Evolutionary conservation across 495 filamentous ascomycete genomes (phyloP).

Genomic region (Podospora anserina): DNA sequence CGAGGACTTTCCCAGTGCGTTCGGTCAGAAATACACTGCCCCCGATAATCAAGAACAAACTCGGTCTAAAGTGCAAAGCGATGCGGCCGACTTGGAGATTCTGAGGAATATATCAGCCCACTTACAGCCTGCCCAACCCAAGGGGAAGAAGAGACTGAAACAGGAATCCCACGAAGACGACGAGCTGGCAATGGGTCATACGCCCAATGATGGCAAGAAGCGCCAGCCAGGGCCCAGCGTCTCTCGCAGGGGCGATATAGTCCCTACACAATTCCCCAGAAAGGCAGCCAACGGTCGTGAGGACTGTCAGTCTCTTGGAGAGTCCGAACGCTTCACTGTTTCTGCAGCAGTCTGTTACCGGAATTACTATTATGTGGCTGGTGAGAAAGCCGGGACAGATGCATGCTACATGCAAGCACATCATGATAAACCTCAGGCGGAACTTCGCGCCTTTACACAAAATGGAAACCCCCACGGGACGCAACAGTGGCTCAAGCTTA

Average conservation of each 20-base stretch:
- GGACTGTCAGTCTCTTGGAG: not conserved
- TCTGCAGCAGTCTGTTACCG: not conserved
- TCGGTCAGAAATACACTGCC: not conserved
- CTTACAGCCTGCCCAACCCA: not conserved
- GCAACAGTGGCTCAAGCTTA: constrained; percentile 27
- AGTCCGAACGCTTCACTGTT: not conserved
- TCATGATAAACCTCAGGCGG: not conserved
- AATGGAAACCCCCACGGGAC: constrained; percentile 10
- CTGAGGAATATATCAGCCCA: not conserved
- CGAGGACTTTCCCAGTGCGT: not conserved
- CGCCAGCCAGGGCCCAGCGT: constrained; percentile 14
- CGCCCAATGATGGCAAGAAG: not conserved
- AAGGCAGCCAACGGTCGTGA: not conserved
- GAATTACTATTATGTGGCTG: not conserved
- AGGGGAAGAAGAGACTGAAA: constrained; percentile 14
- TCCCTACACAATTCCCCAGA: constrained; percentile 10
- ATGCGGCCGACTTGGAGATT: constrained; percentile 22
- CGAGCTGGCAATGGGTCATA: constrained; percentile 7
- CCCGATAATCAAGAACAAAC: not conserved
- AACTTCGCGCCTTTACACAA: constrained; percentile 20
- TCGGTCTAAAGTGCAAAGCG: not conserved
- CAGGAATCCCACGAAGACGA: constrained; percentile 1
- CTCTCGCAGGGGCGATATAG: constrained; percentile 18
- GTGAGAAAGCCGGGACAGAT: not conserved
- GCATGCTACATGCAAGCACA: not conserved